Evolutionary conservation across 2,329 filamentous ascomycete species (phyloP).

Genomic region (Hypoxylon rubiginosum): DNA sequence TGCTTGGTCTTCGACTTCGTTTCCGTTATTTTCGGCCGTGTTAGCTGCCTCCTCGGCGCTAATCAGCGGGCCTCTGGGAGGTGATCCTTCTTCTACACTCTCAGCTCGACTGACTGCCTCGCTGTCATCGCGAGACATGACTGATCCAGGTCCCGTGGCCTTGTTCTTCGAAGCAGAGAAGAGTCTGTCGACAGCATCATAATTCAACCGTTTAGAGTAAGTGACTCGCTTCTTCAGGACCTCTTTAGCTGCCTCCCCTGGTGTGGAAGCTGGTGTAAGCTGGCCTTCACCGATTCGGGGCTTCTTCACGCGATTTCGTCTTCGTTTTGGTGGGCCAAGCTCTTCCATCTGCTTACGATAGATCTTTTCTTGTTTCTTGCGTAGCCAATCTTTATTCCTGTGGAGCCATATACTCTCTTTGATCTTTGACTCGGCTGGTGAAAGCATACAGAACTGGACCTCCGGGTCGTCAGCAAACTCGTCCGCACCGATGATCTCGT

Average conservation of each 20-base stretch:
- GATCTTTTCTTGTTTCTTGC: slow-evolving; percentile 85
- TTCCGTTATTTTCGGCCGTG: slow-evolving; percentile 44
- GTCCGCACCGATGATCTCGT: slow-evolving; percentile 77
- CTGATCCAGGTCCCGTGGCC: slow-evolving; percentile 62
- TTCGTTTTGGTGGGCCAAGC: slow-evolving; percentile 66
- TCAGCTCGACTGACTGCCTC: slow-evolving; percentile 54
- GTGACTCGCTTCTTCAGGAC: slow-evolving; percentile 74
- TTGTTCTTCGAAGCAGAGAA: slow-evolving; percentile 62
- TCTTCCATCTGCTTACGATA: slow-evolving; percentile 77
- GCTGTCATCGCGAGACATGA: slow-evolving; percentile 60
- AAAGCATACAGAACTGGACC: slow-evolving; percentile 83
- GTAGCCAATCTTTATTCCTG: slow-evolving; percentile 93
- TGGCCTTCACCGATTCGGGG: slow-evolving; percentile 75
- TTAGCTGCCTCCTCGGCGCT: slow-evolving; percentile 16
- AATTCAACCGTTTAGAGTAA: slow-evolving; percentile 82
- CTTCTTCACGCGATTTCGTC: slow-evolving; percentile 62
- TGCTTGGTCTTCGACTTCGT: slow-evolving; percentile 52
- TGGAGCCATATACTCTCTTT: slow-evolving; percentile 97
- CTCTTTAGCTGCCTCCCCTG: slow-evolving; percentile 76
- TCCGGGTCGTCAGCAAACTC: slow-evolving; percentile 94
- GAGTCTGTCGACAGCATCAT: slow-evolving; percentile 71
- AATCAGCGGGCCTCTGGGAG: background rate
- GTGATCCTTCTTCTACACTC: slow-evolving; percentile 53
- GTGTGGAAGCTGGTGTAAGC: slow-evolving; percentile 74
- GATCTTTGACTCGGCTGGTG: slow-evolving; percentile 78